Evolutionary conservation across 805 yeast species (phyloP), one percentile per base, ranked within the genome.

Genomic region (Pichia phayaonensis): DNA sequence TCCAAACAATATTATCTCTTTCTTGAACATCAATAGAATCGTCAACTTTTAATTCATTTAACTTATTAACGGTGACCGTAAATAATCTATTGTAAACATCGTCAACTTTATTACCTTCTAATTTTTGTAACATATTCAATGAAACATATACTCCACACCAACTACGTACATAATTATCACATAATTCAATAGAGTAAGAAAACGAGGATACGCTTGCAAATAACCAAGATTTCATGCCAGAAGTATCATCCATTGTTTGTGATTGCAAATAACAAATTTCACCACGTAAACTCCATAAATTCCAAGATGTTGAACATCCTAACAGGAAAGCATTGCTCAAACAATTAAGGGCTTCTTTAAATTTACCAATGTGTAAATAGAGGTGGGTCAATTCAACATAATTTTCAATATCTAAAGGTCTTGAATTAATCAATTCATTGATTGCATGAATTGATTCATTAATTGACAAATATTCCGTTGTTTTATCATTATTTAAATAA

Each of bases 341-440:
- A 49, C 87, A 74, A 62, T 74, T 80, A 7, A 85, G 73, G 0
- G 94, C 83, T 58, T 82, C 81, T 36, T 79, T 83, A 56, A 76
- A 81, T 60, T 82, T 81, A 1, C 90, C 90, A 10, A 74, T 54
- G 15, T 69, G 63, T 23, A 66, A 66, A 62, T 92, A 92, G n/a
- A 76, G 70, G 38, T 80, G 79, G 4, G 81, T 84, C 49, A 90
- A 71, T 65, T 87, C 95, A 45, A 81, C 73, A 96, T 95, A 89
- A 2, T 85, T 70, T 55, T 84, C 81, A 2, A 78, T 70, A 64
- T 94, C 98, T 21, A 83, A 64, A 1, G 97, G 96, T 57, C 77
- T 80, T 46, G 74, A 67, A 49, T 81, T 83, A 47, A 87, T 66
- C 56, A 75, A 78, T 36, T 71, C 74, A 12, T 23, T 29, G 12